Evolutionary conservation across 2,329 filamentous ascomycete species (phyloP).

Genomic region (Akanthomyces uredinophilus): DNA sequence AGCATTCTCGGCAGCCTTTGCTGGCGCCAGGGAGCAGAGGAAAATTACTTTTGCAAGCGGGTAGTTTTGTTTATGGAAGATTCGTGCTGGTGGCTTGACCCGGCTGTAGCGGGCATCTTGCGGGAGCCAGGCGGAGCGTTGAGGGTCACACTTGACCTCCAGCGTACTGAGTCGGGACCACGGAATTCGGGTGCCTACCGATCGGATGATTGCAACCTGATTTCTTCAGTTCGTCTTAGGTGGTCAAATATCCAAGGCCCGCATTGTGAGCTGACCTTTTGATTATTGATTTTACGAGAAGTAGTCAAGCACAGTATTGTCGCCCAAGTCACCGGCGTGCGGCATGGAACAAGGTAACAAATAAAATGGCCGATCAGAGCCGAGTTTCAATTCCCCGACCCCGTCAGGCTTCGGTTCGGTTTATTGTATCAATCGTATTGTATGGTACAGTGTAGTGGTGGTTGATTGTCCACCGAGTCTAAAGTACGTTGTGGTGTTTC

Average conservation of each 20-base stretch:
- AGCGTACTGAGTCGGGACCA: not conserved
- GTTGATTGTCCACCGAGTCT: conserved; percentile 8
- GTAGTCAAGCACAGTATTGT: not conserved
- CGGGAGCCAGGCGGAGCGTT: conserved; percentile 1
- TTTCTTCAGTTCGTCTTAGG: not conserved
- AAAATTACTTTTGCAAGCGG: not conserved
- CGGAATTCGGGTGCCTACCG: not conserved
- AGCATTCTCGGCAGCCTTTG: conserved; percentile 12
- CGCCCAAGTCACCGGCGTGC: not conserved
- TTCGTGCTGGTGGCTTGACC: conserved; percentile 5
- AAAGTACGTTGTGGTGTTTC: conserved; percentile 15
- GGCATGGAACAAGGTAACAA: not conserved
- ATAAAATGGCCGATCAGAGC: not conserved
- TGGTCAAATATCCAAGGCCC: no score
- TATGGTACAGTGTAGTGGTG: conserved; percentile 15
- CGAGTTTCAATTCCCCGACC: not conserved
- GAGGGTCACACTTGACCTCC: not conserved
- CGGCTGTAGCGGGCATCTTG: not conserved
- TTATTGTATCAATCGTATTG: conserved; percentile 15
- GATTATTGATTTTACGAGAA: not conserved
- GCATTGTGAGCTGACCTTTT: not conserved
- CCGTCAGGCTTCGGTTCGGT: not conserved
- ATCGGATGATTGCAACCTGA: not conserved
- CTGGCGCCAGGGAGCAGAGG: not conserved
- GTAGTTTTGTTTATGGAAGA: conserved; percentile 7